phyloP scores from a whole-genome alignment of 1,139 yeast genomes.

The Taphrina confusa region DNA sequence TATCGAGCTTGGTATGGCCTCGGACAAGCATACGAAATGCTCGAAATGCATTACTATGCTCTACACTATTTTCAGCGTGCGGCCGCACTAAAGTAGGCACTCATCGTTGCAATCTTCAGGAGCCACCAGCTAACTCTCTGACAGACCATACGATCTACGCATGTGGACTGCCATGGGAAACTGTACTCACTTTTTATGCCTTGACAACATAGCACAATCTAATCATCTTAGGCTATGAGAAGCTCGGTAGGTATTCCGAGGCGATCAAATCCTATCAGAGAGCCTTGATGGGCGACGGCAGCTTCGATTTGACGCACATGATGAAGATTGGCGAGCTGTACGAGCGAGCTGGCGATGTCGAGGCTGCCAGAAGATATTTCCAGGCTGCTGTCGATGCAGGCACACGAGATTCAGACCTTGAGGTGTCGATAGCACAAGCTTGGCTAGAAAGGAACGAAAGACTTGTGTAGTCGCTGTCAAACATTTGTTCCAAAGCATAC shows the following conservation, averaged over 20 bases:
- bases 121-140: no score
- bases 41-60: constrained; percentile 93
- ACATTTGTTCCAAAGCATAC: not conserved
- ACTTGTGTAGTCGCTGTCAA: not conserved
- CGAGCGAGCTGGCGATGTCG: constrained; percentile 57
- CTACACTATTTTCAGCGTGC: constrained; percentile 91
- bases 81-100: constrained; percentile 64
- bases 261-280: constrained; percentile 60
- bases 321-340: constrained; percentile 70
- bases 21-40: constrained; percentile 96
- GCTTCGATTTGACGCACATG: constrained; percentile 55
- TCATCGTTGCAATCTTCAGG: not conserved
- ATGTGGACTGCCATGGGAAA: constrained; percentile 97
- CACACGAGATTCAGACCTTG: constrained; percentile 1
- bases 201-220: not conserved
- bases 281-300: constrained; percentile 49
- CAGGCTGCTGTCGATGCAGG: constrained; percentile 20
- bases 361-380: constrained; percentile 53
- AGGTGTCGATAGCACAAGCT: not conserved
- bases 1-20: constrained; percentile 98
- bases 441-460: constrained; percentile 26
- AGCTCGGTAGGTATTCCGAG: constrained; percentile 66
- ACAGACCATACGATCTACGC: constrained; percentile 73
- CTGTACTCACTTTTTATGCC: constrained; percentile 48
- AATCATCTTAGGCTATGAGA: constrained; percentile 56